Evolutionary conservation across 352 stramenopile genomes (phyloP), one percentile per base, ranked within the genome.

Genomic region (Globisporangium solare): DNA sequence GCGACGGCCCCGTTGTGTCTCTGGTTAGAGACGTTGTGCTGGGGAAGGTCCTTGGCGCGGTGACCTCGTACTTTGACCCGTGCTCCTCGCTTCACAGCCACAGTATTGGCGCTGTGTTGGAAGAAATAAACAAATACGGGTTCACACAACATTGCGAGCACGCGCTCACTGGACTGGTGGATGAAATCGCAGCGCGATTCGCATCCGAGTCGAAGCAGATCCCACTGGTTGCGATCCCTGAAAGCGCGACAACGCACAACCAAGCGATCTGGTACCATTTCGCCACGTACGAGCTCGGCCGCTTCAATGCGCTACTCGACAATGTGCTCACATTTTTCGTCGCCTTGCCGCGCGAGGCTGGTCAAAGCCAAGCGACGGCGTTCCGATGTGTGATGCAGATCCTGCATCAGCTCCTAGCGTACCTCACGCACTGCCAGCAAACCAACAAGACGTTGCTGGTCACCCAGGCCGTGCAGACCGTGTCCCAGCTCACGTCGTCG

Each of bases 251-350:
- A 31, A 43, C 61, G 4, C 56, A 57, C 47, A 45, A 57, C 7
- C 58, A 43, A 10, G 15, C 63, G 27, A 58, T 45, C 7, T 18
- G 42, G 4, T 27, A 17, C 8, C 18, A 49, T 11, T 73, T 88
- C 27, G 72, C 64, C 0, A 20, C 40, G 17, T 88, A 82, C 48
- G 54, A 78, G 22, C 18, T 85, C 21, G 60, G 70, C n/a, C 61
- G 70, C 21, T 85, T 90, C 32, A 78, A 68, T 39, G 58, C 60
- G n/a, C 66, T 90, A 10, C 67, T 81, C 35, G 80, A 89, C 53
- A 88, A 91, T 27, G 61, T 79, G 20, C 56, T 88, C n/a, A 80
- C 68, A 31, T 47, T 91, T 24, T 88, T 91, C 45, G 78, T 86
- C 10, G 63, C 68, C 47, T 64, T 89, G 8, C 74, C 78, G 0